Evolutionary conservation across 75 land plant genomes (phyloP), one percentile per base, ranked within the genome.

Genomic region (Pinus albicaulis): DNA sequence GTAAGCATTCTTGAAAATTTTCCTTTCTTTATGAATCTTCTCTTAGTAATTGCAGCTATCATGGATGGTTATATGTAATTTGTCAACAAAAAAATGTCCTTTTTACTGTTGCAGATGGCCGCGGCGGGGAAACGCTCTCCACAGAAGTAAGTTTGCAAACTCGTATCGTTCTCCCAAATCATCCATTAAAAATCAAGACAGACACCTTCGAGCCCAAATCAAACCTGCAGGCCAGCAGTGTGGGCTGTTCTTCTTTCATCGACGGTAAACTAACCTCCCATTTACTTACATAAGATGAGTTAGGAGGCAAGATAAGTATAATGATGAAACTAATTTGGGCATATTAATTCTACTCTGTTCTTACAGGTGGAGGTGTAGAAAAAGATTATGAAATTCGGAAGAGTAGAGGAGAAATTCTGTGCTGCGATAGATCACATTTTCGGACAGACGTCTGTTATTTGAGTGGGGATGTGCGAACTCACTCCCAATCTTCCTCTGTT

Each of bases 381-480:
- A 28, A 15, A 25, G 24, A 31, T 34, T 55, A 24, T 19, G 2
- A 16, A 22, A 3, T 34, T 19, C 2, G 20, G 34, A 19, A 15
- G 0, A 24, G 13, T 13, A 15, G 3, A 64, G 17, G 72, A 70
- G 86, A 81, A n/a, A 77, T 75, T 7, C 72, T 88, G 52, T 79
- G 81, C 41, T 94, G 94, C 77, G 92, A 94, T 59, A 75, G 94
- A 55, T 84, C 86, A 19, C 81, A 83, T 24, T 24, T 74, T 36
- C 81, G 94, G 6, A 72, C 92, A 12, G 96, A 95, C 58, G 58
- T 93, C 10, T 95, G 96, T 77, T 64, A 80, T 73, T 76, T 93
- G 88, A 78, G 79, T 55, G 98, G 98, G 1, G 91, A 95, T 74
- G 79, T 95, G 25, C 77, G 92, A 44, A 85, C 87, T 20, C 57